Conservation (phyloP, 1,284 basidiomycete species). For the Apiotrichum montevideense region DNA sequence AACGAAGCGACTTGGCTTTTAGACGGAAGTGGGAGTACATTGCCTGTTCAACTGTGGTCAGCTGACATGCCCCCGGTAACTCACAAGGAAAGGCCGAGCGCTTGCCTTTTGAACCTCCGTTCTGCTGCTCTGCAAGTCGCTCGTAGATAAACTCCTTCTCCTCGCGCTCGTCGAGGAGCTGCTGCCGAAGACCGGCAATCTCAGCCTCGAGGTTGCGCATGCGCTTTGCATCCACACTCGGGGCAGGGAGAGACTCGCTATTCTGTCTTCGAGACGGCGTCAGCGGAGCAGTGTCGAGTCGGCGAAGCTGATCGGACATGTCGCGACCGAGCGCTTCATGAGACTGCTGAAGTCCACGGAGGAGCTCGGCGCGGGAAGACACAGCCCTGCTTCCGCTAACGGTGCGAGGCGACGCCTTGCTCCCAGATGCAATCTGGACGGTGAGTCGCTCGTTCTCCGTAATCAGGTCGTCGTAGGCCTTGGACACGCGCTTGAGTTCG, state of each 20-base stretch:
- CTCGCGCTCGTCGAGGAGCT: conserved; percentile 34
- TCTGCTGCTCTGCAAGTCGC: conserved; percentile 23
- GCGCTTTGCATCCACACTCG: background rate
- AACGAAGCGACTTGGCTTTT: conserved; percentile 36
- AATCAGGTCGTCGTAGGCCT: conserved; percentile 20
- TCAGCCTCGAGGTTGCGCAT: conserved; percentile 24
- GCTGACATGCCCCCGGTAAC: conserved; percentile 4
- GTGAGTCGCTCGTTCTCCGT: conserved; percentile 29
- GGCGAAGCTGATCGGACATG: conserved; percentile 40
- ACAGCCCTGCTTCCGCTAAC: background rate
- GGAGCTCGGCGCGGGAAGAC: conserved; percentile 29
- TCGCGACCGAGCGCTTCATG: conserved; percentile 41
- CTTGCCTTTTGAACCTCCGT: conserved; percentile 15
- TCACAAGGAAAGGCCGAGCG: conserved; percentile 15
- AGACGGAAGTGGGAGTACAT: conserved; percentile 37
- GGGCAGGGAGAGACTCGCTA: conserved; percentile 7
- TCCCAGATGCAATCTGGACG: conserved; percentile 10
- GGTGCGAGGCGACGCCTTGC: background rate
- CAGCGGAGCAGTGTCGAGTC: conserved; percentile 19
- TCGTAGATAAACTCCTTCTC: conserved; percentile 37
- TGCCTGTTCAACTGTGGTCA: conserved; percentile 29
- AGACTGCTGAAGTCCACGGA: conserved; percentile 39
- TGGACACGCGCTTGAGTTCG: conserved; percentile 28
- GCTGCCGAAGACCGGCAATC: conserved; percentile 26
- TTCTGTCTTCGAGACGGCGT: conserved; percentile 27